Percentiles rank a stretch among this genome's conserved stretches.
These are phyloP conservation scores for Vigna mungo DNA, from an alignment of 306 rosid species.

Conservation along the genomic window DNA sequence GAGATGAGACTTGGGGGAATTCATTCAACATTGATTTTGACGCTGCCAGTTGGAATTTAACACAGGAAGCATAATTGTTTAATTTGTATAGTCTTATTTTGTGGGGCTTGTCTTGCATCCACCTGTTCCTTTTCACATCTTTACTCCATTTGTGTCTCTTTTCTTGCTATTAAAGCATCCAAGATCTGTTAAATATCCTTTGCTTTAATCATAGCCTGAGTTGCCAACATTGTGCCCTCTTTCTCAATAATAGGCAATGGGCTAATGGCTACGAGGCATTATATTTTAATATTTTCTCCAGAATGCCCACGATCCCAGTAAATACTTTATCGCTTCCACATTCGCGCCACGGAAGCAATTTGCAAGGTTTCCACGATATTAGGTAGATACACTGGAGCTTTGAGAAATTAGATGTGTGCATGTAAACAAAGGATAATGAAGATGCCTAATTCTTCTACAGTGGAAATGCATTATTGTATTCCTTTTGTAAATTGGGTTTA, in stretches of 20 bases:
- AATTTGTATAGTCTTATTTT: slow-evolving; percentile 23
- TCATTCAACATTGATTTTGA: slow-evolving; percentile 42
- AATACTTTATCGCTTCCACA: slow-evolving; percentile 20
- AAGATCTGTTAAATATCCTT: slow-evolving; percentile 41
- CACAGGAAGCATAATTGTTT: slow-evolving; percentile 36
- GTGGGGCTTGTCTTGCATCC: slow-evolving; percentile 36
- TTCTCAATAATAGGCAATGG: slow-evolving; percentile 36
- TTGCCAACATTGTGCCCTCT: slow-evolving; percentile 40
- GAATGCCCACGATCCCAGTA: slow-evolving; percentile 34
- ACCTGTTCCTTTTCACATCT: slow-evolving; percentile 43
- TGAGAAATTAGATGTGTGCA: slow-evolving; percentile 33
- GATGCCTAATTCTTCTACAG: slow-evolving; percentile 45
- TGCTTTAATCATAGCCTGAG: slow-evolving; percentile 42
- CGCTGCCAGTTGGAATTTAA: slow-evolving; percentile 49
- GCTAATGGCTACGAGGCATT: slow-evolving; percentile 34
- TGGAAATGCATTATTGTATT: slow-evolving; percentile 58
- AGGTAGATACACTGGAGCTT: slow-evolving; percentile 23
- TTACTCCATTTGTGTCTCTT: slow-evolving; percentile 42
- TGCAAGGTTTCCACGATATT: slow-evolving; percentile 16
- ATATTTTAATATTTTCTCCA: slow-evolving; percentile 32
- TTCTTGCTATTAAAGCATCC: slow-evolving; percentile 55
- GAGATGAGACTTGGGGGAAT: slow-evolving; percentile 38
- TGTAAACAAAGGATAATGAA: slow-evolving; percentile 37
- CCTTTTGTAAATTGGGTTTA: slow-evolving; percentile 31
- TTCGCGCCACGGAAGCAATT: slow-evolving; percentile 10